Evolutionary conservation across 2,329 filamentous ascomycete genomes (phyloP).

Genomic region (Arthrocladium fulminans): DNA sequence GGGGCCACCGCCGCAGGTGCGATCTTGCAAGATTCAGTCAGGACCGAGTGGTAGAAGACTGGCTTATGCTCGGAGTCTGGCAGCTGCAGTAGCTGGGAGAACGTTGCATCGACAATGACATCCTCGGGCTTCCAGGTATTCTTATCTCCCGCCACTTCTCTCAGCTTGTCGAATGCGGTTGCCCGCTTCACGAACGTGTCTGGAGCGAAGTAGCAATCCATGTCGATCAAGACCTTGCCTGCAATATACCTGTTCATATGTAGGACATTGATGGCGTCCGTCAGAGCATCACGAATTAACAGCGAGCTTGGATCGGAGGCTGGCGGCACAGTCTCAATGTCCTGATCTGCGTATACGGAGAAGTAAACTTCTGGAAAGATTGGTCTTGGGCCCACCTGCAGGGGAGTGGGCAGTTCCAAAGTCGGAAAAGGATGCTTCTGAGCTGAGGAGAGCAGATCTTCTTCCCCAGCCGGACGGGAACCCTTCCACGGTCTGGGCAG

Average conservation of each 20-base stretch:
- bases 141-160: constrained; percentile 52
- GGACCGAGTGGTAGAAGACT: constrained; percentile 90
- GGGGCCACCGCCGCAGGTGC: constrained; percentile 94
- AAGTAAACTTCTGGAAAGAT: constrained; percentile 90
- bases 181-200: constrained; percentile 89
- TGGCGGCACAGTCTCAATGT: constrained; percentile 78
- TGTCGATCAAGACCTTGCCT: constrained; percentile 81
- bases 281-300: constrained; percentile 72
- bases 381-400: constrained; percentile 63
- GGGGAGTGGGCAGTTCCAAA: constrained; percentile 64
- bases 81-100: constrained; percentile 85
- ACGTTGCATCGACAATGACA: constrained; percentile 92
- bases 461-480: constrained; percentile 35
- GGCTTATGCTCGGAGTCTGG: constrained; percentile 84
- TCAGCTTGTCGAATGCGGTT: constrained; percentile 82
- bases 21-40: constrained; percentile 93
- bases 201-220: constrained; percentile 88
- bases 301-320: constrained; percentile 68
- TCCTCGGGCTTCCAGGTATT: constrained; percentile 97
- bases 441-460: constrained; percentile 51
- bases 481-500: constrained; percentile 49
- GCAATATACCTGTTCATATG: constrained; percentile 84
- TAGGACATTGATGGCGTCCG: constrained; percentile 88
- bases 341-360: constrained; percentile 81
- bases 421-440: constrained; percentile 68